Conservation (phyloP, 768 basidiomycete species). For the Lentinula raphanica region DNA sequence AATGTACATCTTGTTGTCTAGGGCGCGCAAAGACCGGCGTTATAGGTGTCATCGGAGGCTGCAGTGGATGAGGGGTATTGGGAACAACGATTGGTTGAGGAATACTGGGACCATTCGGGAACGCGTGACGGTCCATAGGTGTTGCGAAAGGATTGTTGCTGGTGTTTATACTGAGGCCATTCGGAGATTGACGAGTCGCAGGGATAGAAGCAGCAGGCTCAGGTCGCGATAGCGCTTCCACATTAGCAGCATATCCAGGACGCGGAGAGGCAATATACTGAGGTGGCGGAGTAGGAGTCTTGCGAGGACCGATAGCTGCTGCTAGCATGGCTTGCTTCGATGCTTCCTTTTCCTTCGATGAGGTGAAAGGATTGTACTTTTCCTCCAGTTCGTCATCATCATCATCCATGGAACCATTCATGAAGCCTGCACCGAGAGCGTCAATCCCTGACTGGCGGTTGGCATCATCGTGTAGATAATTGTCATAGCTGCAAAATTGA, state of each 20-base stretch:
- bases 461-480: slow-evolving; percentile 39
- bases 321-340: slow-evolving; percentile 31
- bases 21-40: slow-evolving; percentile 74
- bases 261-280: slow-evolving; percentile 59
- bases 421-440: slow-evolving; percentile 44
- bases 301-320: slow-evolving; percentile 21
- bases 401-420: slow-evolving; percentile 38
- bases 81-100: slow-evolving; percentile 35
- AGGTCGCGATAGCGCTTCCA: slow-evolving; percentile 54
- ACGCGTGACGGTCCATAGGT: slow-evolving; percentile 13
- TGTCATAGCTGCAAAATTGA: slow-evolving; percentile 50
- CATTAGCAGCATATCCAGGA: slow-evolving; percentile 70
- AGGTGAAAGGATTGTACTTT: slow-evolving; percentile 10
- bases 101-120: slow-evolving; percentile 8
- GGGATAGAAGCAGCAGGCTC: slow-evolving; percentile 35
- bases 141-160: slow-evolving; percentile 22
- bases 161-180: slow-evolving; percentile 12
- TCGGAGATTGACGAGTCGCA: slow-evolving; percentile 23
- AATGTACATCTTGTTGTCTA: slow-evolving; percentile 52
- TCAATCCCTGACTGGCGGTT: slow-evolving; percentile 51
- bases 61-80: slow-evolving; percentile 64
- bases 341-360: slow-evolving; percentile 14
- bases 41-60: slow-evolving; percentile 74
- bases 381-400: slow-evolving; percentile 40
- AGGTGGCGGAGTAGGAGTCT: slow-evolving; percentile 22